Conservation (phyloP, 352 stramenopile genomes). For the Phytophthora rubi region DNA sequence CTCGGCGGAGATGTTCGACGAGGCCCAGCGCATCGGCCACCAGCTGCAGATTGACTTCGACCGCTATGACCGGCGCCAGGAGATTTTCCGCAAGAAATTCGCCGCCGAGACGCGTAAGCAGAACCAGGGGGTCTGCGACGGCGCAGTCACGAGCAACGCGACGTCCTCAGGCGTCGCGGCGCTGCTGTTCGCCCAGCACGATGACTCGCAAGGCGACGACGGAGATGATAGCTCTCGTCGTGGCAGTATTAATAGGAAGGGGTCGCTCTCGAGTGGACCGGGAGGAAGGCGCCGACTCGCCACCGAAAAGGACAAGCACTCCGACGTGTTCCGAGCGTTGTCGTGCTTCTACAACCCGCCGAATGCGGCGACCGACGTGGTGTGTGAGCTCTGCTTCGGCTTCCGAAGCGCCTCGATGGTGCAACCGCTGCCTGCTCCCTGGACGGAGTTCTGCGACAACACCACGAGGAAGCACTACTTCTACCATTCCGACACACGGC, state of each 20-base stretch:
- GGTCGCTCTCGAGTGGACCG: background rate
- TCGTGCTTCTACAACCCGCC: conserved; percentile 56
- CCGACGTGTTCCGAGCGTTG: conserved; percentile 39
- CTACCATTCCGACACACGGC: conserved; percentile 44
- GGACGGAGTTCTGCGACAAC: conserved; percentile 61
- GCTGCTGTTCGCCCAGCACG: conserved; percentile 43
- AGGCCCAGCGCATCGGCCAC: conserved; percentile 45
- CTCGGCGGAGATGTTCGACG: conserved; percentile 55
- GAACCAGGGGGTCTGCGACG: conserved; percentile 55
- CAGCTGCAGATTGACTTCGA: conserved; percentile 49
- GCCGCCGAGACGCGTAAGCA: conserved; percentile 55
- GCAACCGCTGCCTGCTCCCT: conserved; percentile 41
- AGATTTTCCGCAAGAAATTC: conserved; percentile 65
- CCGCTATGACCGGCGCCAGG: conserved; percentile 52
- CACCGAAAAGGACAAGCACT: conserved; percentile 36
- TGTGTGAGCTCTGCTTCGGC: conserved; percentile 56
- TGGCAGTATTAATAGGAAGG: conserved; percentile 9
- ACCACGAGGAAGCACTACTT: conserved; percentile 59
- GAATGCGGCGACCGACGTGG: conserved; percentile 52
- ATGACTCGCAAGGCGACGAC: background rate
- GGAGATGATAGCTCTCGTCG: background rate
- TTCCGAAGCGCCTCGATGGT: conserved; percentile 50
- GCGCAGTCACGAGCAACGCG: conserved; percentile 35
- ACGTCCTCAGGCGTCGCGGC: conserved; percentile 32
- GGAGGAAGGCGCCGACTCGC: background rate